A percentile compares a stretch with the other conserved stretches of the same genome.
phyloP scores from a whole-genome alignment of 2,329 filamentous ascomycete species.

The Exophiala viscosa region DNA sequence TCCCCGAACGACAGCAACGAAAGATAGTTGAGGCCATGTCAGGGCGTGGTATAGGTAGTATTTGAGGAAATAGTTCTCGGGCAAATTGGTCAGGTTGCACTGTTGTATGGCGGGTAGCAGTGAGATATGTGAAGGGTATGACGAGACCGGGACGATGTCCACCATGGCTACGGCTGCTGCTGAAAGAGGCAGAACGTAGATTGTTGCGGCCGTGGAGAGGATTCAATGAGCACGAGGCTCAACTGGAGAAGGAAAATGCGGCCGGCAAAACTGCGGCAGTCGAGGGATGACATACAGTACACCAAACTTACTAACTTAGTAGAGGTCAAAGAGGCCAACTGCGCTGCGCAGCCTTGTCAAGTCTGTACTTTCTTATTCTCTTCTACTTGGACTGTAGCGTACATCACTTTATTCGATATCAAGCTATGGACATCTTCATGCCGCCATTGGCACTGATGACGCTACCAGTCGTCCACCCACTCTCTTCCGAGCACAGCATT shows the following conservation, averaged over 20 bases:
- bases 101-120: slow-evolving; percentile 85
- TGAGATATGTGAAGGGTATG: slow-evolving; percentile 65
- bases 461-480: slow-evolving; percentile 74
- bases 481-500: slow-evolving; percentile 69
- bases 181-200: background rate
- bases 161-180: slow-evolving; percentile 38
- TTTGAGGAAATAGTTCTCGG: slow-evolving; percentile 99
- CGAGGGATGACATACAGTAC: background rate
- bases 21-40: slow-evolving; percentile 95
- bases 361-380: background rate
- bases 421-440: slow-evolving; percentile 53
- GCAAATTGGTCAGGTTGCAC: slow-evolving; percentile 97
- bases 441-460: slow-evolving; percentile 79
- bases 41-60: slow-evolving; percentile 99
- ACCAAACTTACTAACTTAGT: background rate
- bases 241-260: slow-evolving; percentile 1
- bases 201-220: background rate
- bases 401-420: no score
- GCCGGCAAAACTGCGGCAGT: slow-evolving; percentile 1
- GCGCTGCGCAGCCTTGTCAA: no score
- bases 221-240: background rate
- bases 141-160: slow-evolving; percentile 47
- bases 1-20: slow-evolving; percentile 89
- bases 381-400: no score
- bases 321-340: background rate